phyloP scores from a whole-genome alignment of 176 grass and related monocot genomes.

The Avena eriantha region DNA sequence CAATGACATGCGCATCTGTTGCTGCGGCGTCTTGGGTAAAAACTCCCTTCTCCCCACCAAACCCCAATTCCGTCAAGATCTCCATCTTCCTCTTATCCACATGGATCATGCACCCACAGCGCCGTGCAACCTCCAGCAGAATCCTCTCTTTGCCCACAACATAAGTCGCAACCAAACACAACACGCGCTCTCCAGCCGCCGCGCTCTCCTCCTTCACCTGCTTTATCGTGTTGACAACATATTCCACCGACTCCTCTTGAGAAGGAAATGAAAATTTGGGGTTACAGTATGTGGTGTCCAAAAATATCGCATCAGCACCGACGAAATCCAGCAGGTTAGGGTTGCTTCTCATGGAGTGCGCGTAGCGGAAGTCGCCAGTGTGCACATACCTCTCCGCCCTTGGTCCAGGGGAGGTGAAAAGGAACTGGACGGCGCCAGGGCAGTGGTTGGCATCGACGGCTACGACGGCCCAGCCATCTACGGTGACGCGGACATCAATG shows the following conservation, averaged over 20 bases:
- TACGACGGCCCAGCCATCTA: constrained; percentile 68
- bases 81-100: constrained; percentile 85
- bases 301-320: constrained; percentile 73
- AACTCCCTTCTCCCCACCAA: constrained; percentile 54
- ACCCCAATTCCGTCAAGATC: constrained; percentile 66
- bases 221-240: constrained; percentile 65
- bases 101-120: constrained; percentile 71
- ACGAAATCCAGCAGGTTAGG: constrained; percentile 70
- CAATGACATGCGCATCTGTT: constrained; percentile 69
- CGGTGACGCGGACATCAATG: constrained; percentile 44
- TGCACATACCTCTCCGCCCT: constrained; percentile 69
- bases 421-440: constrained; percentile 89
- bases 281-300: constrained; percentile 94
- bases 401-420: constrained; percentile 58
- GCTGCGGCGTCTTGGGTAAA: constrained; percentile 70
- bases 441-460: constrained; percentile 92
- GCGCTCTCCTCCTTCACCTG: constrained; percentile 57
- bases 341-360: constrained; percentile 66
- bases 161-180: constrained; percentile 83
- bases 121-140: constrained; percentile 77
- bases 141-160: constrained; percentile 94
- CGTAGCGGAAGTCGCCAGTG: constrained; percentile 82
- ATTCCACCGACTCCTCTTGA: constrained; percentile 80
- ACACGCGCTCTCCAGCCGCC: constrained; percentile 50
- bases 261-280: constrained; percentile 82